phyloP scores from a whole-genome alignment of 106 monocot genomes.

The Amphibolis antarctica region DNA sequence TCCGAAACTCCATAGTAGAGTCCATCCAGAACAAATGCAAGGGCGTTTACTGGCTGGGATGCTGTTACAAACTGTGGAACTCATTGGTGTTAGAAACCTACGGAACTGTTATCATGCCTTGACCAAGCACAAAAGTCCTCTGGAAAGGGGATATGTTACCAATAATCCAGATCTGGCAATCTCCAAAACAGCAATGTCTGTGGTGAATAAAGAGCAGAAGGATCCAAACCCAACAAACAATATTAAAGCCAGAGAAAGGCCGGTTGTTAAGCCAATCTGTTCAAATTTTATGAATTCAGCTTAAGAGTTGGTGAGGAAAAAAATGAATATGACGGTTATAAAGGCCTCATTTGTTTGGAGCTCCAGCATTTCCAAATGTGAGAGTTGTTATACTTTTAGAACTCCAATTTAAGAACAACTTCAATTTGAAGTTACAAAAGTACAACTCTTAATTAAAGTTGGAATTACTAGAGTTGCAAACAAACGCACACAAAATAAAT shows the following conservation, averaged over 20 bases:
- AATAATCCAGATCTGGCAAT: slow-evolving; percentile 66
- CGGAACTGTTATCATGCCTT: not conserved
- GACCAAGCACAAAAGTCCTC: not conserved
- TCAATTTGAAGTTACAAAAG: no score
- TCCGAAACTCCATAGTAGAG: slow-evolving; percentile 98
- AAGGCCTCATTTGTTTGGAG: no score
- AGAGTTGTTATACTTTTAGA: no score
- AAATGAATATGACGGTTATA: no score
- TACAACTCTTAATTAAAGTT: no score
- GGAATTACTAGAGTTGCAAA: no score
- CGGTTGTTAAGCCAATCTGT: slow-evolving; percentile 63
- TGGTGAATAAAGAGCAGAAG: slow-evolving; percentile 57
- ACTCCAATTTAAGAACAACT: no score
- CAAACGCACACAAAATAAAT: not conserved
- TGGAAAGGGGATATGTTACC: slow-evolving; percentile 28
- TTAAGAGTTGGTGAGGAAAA: not conserved
- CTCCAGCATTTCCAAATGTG: no score
- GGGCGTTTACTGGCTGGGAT: slow-evolving; percentile 88
- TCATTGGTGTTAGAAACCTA: not conserved
- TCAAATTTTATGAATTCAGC: not conserved
- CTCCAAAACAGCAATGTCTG: slow-evolving; percentile 60
- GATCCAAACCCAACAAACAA: slow-evolving; percentile 66
- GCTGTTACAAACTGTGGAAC: slow-evolving; percentile 70
- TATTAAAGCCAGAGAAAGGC: slow-evolving; percentile 38
- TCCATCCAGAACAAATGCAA: slow-evolving; percentile 92